Evolutionary conservation across 176 grass and related monocot species (phyloP).

Genomic region (Hordeum vulgare): MorexV3_pseudomolecules_assembly NC_058519.1:511492545-511493044

Average conservation of each 20-base stretch:
- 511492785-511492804: conserved; percentile 74
- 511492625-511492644: conserved; percentile 11
- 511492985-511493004: conserved; percentile 40
- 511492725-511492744: conserved; percentile 39
- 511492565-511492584: conserved; percentile 54
- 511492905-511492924: conserved; percentile 61
- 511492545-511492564: conserved; percentile 61
- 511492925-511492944: conserved; percentile 47
- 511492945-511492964: conserved; percentile 58
- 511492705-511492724: conserved; percentile 55
- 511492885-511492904: conserved; percentile 70
- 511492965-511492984: conserved; percentile 67
- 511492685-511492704: conserved; percentile 34
- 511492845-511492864: conserved; percentile 46
- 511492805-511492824: conserved; percentile 61
- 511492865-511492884: conserved; percentile 53
- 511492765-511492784: conserved; percentile 68
- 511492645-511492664: conserved; percentile 48
- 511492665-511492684: conserved; percentile 73
- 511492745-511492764: conserved; percentile 33
- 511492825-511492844: conserved; percentile 65
- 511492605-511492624: conserved; percentile 63
- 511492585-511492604: conserved; percentile 39
- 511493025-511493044: conserved; percentile 25
- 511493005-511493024: conserved; percentile 13